phyloP scores from a whole-genome alignment of 208 protist species.

The Acanthamoeba triangularis region DNA sequence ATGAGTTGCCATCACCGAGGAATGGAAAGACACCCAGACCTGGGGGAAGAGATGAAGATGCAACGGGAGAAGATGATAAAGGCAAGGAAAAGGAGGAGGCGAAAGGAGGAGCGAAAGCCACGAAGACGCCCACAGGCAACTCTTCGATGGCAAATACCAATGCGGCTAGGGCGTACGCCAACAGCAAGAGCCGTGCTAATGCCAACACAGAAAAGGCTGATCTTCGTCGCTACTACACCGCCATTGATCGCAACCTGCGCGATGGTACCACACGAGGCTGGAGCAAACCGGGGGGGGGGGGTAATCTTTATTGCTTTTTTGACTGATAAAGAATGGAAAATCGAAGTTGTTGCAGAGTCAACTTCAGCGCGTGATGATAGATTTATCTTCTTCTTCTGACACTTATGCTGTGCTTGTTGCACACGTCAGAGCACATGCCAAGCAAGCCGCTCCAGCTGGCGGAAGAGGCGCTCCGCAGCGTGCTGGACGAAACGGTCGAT shows the following conservation, averaged over 20 bases:
- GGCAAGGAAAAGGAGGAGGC: background rate
- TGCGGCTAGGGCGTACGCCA: background rate
- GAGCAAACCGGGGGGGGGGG: no score
- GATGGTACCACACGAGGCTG: slow-evolving; percentile 60
- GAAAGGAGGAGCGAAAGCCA: background rate
- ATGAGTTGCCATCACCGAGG: background rate
- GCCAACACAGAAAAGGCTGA: slow-evolving; percentile 62
- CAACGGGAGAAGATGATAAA: background rate
- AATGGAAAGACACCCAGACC: background rate
- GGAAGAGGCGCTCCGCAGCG: background rate
- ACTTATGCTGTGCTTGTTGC: background rate
- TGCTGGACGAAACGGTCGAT: slow-evolving; percentile 25
- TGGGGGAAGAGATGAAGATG: background rate
- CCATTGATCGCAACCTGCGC: slow-evolving; percentile 50
- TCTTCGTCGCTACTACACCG: slow-evolving; percentile 60
- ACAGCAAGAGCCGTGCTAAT: background rate
- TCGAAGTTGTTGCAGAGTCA: background rate
- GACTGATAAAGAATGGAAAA: no score
- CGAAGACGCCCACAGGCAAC: background rate
- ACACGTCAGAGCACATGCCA: slow-evolving; percentile 19
- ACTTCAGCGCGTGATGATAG: background rate
- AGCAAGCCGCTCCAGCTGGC: slow-evolving; percentile 67
- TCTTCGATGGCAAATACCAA: background rate
- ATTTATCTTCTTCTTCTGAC: slow-evolving; percentile 29
- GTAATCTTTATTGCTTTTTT: no score